Evolutionary conservation across 2,329 filamentous ascomycete species (phyloP).

Genomic region (Teratosphaeria nubilosa): DNA sequence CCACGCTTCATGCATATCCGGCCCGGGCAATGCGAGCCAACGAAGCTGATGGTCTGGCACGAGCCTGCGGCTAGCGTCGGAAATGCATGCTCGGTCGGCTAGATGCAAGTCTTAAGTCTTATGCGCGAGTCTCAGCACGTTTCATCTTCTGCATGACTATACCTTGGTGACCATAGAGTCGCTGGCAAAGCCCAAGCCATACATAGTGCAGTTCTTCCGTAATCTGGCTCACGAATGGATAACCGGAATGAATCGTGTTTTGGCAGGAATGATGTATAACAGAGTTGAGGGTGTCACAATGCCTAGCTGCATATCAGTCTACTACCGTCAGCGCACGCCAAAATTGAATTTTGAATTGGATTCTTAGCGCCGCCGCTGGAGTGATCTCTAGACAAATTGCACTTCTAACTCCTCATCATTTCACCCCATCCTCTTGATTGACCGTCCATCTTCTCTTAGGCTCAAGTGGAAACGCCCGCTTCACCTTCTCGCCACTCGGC

Average conservation of each 20-base stretch:
- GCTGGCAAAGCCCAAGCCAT: no score
- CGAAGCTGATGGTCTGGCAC: background rate
- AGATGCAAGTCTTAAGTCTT: background rate
- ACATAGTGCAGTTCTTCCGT: no score
- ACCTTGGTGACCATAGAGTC: no score
- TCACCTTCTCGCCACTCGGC: slow-evolving; percentile 21
- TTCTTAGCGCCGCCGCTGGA: background rate
- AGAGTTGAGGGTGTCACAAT: background rate
- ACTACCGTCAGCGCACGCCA: background rate
- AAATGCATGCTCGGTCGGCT: background rate
- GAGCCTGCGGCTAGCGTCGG: background rate
- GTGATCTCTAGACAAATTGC: background rate
- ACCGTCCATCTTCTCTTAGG: slow-evolving; percentile 37
- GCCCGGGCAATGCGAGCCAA: background rate
- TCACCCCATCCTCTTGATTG: slow-evolving; percentile 17
- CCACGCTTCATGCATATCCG: background rate
- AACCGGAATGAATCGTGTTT: background rate
- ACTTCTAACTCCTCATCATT: background rate
- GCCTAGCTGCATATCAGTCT: background rate
- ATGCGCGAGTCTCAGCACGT: no score
- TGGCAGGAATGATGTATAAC: background rate
- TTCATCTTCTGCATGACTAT: no score
- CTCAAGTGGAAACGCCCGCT: slow-evolving; percentile 20
- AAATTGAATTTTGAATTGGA: background rate
- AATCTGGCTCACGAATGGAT: background rate